Evolutionary conservation across 495 filamentous ascomycete species (phyloP).

Genomic region (Wilcoxina mikolae): DNA sequence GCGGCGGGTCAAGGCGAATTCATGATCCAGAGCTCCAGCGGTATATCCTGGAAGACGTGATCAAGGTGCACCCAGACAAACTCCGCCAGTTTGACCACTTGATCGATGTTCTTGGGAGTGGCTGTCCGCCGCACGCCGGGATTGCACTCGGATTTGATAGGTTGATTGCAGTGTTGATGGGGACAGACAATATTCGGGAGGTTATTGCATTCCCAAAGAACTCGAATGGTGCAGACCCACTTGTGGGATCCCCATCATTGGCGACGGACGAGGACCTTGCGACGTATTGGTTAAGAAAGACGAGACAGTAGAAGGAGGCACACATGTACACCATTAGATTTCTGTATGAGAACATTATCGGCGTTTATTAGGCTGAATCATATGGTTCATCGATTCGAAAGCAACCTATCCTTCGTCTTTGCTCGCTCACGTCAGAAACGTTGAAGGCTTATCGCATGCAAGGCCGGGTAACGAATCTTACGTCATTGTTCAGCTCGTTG

Average conservation of each 20-base stretch:
- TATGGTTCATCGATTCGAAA: no score
- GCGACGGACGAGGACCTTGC: slow-evolving; percentile 49
- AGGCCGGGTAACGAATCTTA: no score
- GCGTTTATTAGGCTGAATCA: no score
- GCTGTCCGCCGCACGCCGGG: slow-evolving; percentile 94
- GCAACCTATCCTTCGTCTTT: no score
- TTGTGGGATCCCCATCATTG: slow-evolving; percentile 57
- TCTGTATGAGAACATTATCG: no score
- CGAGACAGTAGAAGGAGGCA: not conserved
- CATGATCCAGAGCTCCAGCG: slow-evolving; percentile 74
- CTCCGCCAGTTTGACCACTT: slow-evolving; percentile 70
- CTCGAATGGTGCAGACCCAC: slow-evolving; percentile 66
- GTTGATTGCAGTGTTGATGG: slow-evolving; percentile 64
- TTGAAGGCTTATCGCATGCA: no score
- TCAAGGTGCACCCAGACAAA: slow-evolving; percentile 48
- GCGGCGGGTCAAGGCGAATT: slow-evolving; percentile 84
- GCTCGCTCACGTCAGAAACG: no score
- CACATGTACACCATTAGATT: not conserved
- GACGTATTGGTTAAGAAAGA: slow-evolving; percentile 39
- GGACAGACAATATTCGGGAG: slow-evolving; percentile 62
- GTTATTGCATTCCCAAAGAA: slow-evolving; percentile 95
- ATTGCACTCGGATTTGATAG: slow-evolving; percentile 88
- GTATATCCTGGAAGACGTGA: slow-evolving; percentile 67
- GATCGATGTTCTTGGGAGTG: slow-evolving; percentile 62
- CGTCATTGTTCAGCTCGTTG: no score